A percentile compares a stretch with the other conserved stretches of the same genome.
These are phyloP conservation scores for Aspergillus vadensis DNA, from an alignment of 2,329 filamentous ascomycete species.

Conservation along the genomic window DNA sequence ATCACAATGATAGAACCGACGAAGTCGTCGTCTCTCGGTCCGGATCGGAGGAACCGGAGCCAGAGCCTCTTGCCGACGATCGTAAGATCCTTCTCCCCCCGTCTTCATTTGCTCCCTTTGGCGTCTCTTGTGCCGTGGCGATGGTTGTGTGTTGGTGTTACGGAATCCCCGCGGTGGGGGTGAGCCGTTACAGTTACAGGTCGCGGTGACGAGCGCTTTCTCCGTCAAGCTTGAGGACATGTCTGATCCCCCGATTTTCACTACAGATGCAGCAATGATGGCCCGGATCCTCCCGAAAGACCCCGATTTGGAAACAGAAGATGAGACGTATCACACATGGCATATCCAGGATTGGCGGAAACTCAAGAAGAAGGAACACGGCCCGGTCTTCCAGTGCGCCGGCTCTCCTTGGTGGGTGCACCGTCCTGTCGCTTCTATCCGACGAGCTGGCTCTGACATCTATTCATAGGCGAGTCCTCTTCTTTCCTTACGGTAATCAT, in stretches of 20 bases:
- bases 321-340: slow-evolving; percentile 80
- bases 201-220: neutral
- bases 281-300: slow-evolving; percentile 73
- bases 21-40: slow-evolving; percentile 65
- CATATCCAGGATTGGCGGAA: slow-evolving; percentile 80
- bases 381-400: slow-evolving; percentile 82
- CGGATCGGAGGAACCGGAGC: slow-evolving; percentile 59
- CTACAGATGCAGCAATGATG: slow-evolving; percentile 78
- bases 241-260: slow-evolving; percentile 17
- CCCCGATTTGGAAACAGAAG: slow-evolving; percentile 77
- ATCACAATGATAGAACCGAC: slow-evolving; percentile 63
- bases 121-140: neutral
- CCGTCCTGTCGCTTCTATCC: neutral
- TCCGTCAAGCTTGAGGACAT: slow-evolving; percentile 4
- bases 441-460: slow-evolving; percentile 25
- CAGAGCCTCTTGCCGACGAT: slow-evolving; percentile 61
- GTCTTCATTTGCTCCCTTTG: neutral
- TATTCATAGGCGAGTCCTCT: slow-evolving; percentile 76
- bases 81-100: slow-evolving; percentile 41
- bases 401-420: slow-evolving; percentile 77
- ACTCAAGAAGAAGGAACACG: slow-evolving; percentile 78
- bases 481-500: slow-evolving; percentile 95
- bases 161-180: slow-evolving; percentile 16
- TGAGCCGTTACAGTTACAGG: slow-evolving; percentile 3
- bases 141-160: slow-evolving; percentile 2